Base-by-base conservation (phyloP, 345 rosid species). In the Microcos paniculata region DNA sequence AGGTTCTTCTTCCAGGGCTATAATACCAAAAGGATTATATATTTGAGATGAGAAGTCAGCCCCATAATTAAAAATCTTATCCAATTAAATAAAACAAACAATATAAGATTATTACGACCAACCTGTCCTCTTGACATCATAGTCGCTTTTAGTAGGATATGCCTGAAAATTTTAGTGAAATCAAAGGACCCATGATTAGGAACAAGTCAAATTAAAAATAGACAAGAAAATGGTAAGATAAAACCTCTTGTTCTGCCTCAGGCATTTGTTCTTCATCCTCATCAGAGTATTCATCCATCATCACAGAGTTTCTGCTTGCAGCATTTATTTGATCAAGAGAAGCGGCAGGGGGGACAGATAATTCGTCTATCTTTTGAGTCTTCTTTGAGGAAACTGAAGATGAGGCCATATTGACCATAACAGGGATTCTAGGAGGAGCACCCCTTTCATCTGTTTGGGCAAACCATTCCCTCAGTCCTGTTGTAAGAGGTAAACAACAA, bases 391-490 rank as follows among this genome's bases (percentile, higher is more conserved):
- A 82, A 79, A 73, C 75, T 70, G 98, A 87, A 61, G 97, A 83
- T 68, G 97, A 86, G 42, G 97, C 86, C 97, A 96, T 94, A 82
- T 92, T 96, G 80, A 91, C 97, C 99, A 96, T 96, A 76, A 88
- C 97, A 24, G 98, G 97, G 40, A 96, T 96, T 84, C 98, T 91
- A 8, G 94, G 96, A 48, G 92, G 94, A 78, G 91, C 88, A 85
- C 91, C 90, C 79, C 98, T 89, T 84, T 90, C 98, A 86, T 96
- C 99, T 57, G 93, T 92, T 84, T 94, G 98, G 45, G 95, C 80
- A 84, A 96, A 94, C 96, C 97, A 96, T 81, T 96, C 99, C 1
- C 97, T 97, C 79, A 96, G 78, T 82, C 99, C 99, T 96, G 83
- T 49, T 52, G 72, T 24, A 45, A 70, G 59, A 66, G 53, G 16